Base-by-base conservation (phyloP, 169 alveolate species). In the Eimeria falciformis region DNA sequence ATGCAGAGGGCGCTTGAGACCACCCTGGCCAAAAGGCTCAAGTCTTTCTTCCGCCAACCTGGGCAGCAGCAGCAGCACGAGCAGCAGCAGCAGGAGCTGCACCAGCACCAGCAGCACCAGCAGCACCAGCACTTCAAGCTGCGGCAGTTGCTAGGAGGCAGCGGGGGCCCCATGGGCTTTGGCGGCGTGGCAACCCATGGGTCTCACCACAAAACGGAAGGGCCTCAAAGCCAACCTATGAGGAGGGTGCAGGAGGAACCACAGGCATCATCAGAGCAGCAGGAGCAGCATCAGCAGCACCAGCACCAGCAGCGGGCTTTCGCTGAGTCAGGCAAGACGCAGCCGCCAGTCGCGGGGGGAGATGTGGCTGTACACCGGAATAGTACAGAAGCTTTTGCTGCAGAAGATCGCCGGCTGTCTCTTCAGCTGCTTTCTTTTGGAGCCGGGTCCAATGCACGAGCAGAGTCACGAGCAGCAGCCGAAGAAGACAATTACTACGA, bases 271-370 rank as follows among this genome's bases (percentile, higher is more conserved):
- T 21, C 9, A 12, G 21, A 62, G 79, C 40, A 25, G 79, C 43
- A 9, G 46, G 17, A 68, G 46, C 79, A 27, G 79, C 46, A 5
- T 29, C 83, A 12, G 83, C 83, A 29, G 83, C 83, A 71, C 0
- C 83, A 71, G 56, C 56, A 71, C 25, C 83, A 71, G 50, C 83
- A 71, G 83, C 83, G 40, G 7, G 83, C 83, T 12, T 50, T 56
- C 12, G 83, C 83, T 33, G 83, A 50, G 29, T 27, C 83, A 37
- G 1, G 29, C 83, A 7, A 56, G 29, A 71, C 79, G 37, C 79
- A 68, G 79, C 18, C 5, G 7, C 45, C 79, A 68, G 21, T 29
- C 0, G n/a, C n/a, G n/a, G n/a, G n/a, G n/a, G n/a, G n/a, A n/a
- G n/a, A n/a, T n/a, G n/a, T n/a, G n/a, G n/a, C n/a, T n/a, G n/a